Evolutionary conservation across 2,329 filamentous ascomycete species (phyloP).

Genomic region (Sclerotinia sclerotiorum): DNA sequence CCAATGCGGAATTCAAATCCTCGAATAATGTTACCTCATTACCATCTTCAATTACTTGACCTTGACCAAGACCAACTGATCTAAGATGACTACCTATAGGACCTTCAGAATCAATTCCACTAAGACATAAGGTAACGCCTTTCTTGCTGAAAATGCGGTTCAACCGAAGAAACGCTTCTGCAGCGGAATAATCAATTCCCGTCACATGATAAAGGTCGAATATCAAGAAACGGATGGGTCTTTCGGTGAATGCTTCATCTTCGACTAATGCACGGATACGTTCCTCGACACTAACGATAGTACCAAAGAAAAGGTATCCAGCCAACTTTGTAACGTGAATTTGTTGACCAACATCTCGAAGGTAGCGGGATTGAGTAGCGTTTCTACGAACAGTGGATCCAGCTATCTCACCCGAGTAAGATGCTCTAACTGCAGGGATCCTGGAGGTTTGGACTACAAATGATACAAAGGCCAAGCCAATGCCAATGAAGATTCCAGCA

Average conservation of each 20-base stretch:
- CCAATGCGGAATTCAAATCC: conserved; percentile 87
- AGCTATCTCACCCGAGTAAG: conserved; percentile 86
- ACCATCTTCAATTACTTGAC: conserved; percentile 47
- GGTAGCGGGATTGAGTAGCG: conserved; percentile 81
- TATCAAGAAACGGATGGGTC: conserved; percentile 85
- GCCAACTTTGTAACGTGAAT: conserved; percentile 89
- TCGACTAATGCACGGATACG: conserved; percentile 80
- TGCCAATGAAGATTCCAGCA: conserved; percentile 86
- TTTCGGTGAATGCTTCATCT: conserved; percentile 72
- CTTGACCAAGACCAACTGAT: conserved; percentile 75
- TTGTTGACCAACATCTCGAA: conserved; percentile 81
- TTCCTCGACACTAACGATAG: conserved; percentile 91
- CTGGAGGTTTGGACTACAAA: conserved; percentile 89
- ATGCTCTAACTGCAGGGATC: conserved; percentile 83
- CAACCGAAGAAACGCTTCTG: conserved; percentile 91
- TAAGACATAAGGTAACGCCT: conserved; percentile 77
- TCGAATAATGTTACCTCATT: conserved; percentile 79
- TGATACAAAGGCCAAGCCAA: conserved; percentile 85
- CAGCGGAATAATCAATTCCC: conserved; percentile 92
- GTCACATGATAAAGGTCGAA: conserved; percentile 87
- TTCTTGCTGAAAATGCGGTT: conserved; percentile 78
- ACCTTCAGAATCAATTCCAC: conserved; percentile 73
- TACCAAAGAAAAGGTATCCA: conserved; percentile 97
- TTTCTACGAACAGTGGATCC: conserved; percentile 91
- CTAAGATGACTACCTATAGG: conserved; percentile 76